Conservation (phyloP, 306 rosid genomes). For the Luffa acutangula region DNA sequence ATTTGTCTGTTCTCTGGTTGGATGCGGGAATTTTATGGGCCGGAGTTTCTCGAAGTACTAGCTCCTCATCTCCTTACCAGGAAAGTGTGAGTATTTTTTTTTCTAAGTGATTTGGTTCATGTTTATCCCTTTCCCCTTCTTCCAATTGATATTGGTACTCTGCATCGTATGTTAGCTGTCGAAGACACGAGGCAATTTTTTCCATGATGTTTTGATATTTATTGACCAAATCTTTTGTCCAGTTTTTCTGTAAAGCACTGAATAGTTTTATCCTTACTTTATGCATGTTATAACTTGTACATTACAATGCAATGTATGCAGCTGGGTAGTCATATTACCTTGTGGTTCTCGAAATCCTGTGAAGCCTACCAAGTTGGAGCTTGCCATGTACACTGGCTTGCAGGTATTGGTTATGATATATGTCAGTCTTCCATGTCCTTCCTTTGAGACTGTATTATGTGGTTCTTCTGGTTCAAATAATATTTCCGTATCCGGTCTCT, state of each 20-base stretch:
- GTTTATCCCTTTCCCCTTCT: not conserved
- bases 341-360: constrained; percentile 55
- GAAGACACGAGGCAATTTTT: not conserved
- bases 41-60: constrained; percentile 70
- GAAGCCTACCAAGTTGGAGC: constrained; percentile 86
- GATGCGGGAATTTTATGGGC: constrained; percentile 90
- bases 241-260: not conserved
- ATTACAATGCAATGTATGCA: constrained; percentile 4
- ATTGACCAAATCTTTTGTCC: not conserved
- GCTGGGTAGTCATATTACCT: constrained; percentile 87
- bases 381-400: constrained; percentile 60
- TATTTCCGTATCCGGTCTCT: not conserved
- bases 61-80: constrained; percentile 69
- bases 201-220: not conserved
- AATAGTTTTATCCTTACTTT: not conserved
- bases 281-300: not conserved
- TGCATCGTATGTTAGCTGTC: not conserved
- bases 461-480: not conserved
- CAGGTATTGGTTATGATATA: constrained; percentile 43
- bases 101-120: constrained; percentile 10
- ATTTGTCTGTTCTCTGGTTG: constrained; percentile 85
- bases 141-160: not conserved
- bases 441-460: not conserved
- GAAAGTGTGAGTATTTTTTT: constrained; percentile 62
- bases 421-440: not conserved